phyloP scores from a whole-genome alignment of 2,329 filamentous ascomycete genomes.

The Penicillium sclerotiorum region DNA sequence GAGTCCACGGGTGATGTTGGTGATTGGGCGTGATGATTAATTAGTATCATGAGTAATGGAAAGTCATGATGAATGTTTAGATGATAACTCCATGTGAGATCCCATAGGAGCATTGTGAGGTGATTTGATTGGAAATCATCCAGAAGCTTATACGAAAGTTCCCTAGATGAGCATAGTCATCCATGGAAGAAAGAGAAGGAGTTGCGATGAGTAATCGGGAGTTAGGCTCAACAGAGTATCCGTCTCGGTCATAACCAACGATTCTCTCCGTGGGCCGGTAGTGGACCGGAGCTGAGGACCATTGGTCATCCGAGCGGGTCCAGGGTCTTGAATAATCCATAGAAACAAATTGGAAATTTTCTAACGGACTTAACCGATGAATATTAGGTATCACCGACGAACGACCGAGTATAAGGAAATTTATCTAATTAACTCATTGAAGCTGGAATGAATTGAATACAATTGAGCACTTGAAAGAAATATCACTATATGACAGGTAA shows the following conservation, averaged over 20 bases:
- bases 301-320: constrained; percentile 11
- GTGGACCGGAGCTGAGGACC: constrained; percentile 1
- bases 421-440: too few relatives aligned
- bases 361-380: constrained; percentile 12
- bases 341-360: not conserved
- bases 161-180: not conserved
- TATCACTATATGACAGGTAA: too few relatives aligned
- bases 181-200: not conserved
- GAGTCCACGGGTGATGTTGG: not conserved
- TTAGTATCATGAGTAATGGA: not conserved
- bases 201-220: not conserved
- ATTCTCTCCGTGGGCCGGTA: not conserved
- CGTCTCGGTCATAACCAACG: too few relatives aligned
- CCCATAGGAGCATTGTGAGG: too few relatives aligned
- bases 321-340: constrained; percentile 1
- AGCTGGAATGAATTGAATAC: too few relatives aligned
- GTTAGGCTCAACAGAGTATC: not conserved
- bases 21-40: not conserved
- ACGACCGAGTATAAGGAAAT: too few relatives aligned
- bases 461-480: too few relatives aligned
- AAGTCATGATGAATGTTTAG: too few relatives aligned
- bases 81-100: too few relatives aligned
- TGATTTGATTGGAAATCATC: not conserved
- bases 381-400: too few relatives aligned
- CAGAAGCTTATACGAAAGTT: not conserved